Conservation (phyloP, 139 green algal genomes). For the Choricystis sp. region DNA sequence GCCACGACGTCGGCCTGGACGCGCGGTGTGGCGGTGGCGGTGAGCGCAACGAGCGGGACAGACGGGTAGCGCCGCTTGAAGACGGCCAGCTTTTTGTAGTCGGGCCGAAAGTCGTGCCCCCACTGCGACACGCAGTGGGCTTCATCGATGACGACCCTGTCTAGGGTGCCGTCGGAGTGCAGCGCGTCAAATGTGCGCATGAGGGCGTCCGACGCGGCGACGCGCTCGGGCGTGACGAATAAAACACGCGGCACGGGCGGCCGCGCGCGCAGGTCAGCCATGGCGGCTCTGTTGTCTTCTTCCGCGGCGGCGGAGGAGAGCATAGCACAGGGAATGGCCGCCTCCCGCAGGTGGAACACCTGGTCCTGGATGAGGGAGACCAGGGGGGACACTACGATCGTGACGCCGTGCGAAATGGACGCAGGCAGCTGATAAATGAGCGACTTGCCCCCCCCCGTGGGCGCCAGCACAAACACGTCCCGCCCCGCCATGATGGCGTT, state of each 20-base stretch:
- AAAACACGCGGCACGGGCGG: constrained; percentile 37
- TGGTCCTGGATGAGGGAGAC: constrained; percentile 78
- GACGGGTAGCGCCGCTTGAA: constrained; percentile 54
- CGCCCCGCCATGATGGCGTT: constrained; percentile 48
- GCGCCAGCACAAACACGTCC: constrained; percentile 82
- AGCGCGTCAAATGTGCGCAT: constrained; percentile 45
- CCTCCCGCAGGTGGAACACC: constrained; percentile 43
- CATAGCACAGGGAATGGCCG: constrained; percentile 22
- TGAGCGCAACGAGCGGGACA: constrained; percentile 73
- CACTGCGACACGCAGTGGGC: constrained; percentile 91
- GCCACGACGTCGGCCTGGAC: constrained; percentile 56
- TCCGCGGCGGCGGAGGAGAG: constrained; percentile 3
- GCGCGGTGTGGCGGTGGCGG: constrained; percentile 63
- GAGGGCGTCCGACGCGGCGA: constrained; percentile 38
- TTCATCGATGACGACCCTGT: constrained; percentile 78
- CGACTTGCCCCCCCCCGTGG: constrained; percentile 59
- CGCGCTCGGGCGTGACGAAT: constrained; percentile 81
- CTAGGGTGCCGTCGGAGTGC: constrained; percentile 27
- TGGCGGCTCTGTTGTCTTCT: constrained; percentile 21
- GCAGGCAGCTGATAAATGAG: constrained; percentile 69
- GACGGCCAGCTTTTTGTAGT: constrained; percentile 61
- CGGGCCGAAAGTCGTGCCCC: constrained; percentile 83
- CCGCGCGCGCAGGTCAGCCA: constrained; percentile 11
- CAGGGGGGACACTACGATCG: constrained; percentile 54
- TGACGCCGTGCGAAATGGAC: constrained; percentile 37